Conservation (phyloP, 495 filamentous ascomycete species). For the Daldinia caldariorum region DNA sequence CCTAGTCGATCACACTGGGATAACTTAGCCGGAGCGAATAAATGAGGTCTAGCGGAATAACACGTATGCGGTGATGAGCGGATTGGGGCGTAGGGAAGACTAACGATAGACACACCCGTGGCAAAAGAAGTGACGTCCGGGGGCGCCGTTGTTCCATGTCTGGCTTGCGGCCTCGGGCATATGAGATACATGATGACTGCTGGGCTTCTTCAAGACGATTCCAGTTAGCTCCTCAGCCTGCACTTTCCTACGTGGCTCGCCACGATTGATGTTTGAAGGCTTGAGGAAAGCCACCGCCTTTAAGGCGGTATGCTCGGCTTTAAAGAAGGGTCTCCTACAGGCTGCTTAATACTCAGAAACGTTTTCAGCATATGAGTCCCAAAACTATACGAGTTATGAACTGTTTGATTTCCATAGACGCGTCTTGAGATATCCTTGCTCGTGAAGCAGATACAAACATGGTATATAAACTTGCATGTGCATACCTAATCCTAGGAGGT, state of each 20-base stretch:
- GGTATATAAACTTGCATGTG: background rate
- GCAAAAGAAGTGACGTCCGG: too few species aligned
- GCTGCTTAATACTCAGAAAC: too few species aligned
- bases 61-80: too few species aligned
- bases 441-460: background rate
- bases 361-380: too few species aligned
- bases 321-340: conserved; percentile 42
- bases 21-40: background rate
- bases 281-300: conserved; percentile 39
- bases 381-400: too few species aligned
- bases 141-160: too few species aligned
- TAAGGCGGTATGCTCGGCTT: conserved; percentile 44
- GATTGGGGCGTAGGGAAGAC: too few species aligned
- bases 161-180: conserved; percentile 37
- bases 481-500: too few species aligned
- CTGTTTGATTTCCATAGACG: too few species aligned
- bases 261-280: conserved; percentile 40
- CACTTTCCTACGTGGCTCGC: conserved; percentile 46
- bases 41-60: too few species aligned
- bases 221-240: conserved; percentile 46
- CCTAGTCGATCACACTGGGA: background rate
- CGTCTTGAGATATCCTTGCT: too few species aligned
- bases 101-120: too few species aligned
- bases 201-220: conserved; percentile 49
- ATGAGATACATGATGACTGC: conserved; percentile 39